Conservation (phyloP, 495 filamentous ascomycete genomes). For the Penicillium alfredii region DNA sequence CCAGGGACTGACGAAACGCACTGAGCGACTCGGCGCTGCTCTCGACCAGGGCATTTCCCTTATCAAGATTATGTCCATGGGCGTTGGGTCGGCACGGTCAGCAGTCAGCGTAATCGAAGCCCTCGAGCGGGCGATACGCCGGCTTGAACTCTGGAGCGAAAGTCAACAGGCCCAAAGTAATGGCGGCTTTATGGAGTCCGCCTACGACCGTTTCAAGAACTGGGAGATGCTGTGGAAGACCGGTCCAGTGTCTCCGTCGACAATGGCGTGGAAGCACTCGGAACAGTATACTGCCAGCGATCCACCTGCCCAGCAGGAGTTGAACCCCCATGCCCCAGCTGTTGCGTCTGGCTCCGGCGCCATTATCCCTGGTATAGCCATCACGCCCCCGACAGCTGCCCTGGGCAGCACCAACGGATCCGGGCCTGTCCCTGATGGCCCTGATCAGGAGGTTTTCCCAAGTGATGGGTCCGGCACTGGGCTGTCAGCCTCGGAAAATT, state of each 20-base stretch:
- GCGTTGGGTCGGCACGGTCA: slow-evolving; percentile 43
- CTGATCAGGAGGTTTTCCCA: slow-evolving; percentile 16
- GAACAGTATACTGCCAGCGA: slow-evolving; percentile 15
- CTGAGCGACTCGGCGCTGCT: slow-evolving; percentile 40
- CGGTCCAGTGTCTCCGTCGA: slow-evolving; percentile 37
- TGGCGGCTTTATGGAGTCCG: slow-evolving; percentile 32
- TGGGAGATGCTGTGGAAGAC: slow-evolving; percentile 51
- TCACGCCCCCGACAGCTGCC: slow-evolving; percentile 12
- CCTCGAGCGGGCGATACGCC: slow-evolving; percentile 44
- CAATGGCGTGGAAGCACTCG: slow-evolving; percentile 17
- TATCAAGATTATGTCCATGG: slow-evolving; percentile 50
- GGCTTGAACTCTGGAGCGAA: slow-evolving; percentile 38
- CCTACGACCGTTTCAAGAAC: slow-evolving; percentile 47
- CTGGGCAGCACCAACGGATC: slow-evolving; percentile 12
- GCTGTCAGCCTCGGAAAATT: slow-evolving; percentile 24
- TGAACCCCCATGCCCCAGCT: slow-evolving; percentile 8
- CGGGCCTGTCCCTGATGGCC: slow-evolving; percentile 6
- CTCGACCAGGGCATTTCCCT: slow-evolving; percentile 44
- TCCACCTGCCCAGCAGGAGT: slow-evolving; percentile 12
- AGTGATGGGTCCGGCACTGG: slow-evolving; percentile 18
- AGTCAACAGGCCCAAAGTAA: slow-evolving; percentile 28
- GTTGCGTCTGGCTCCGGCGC: slow-evolving; percentile 7
- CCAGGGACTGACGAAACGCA: slow-evolving; percentile 44
- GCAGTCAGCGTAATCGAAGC: slow-evolving; percentile 49
- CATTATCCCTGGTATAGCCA: slow-evolving; percentile 8